These are phyloP conservation scores for Suillus decipiens DNA, from an alignment of 768 basidiomycete genomes.

Conservation along the genomic window DNA sequence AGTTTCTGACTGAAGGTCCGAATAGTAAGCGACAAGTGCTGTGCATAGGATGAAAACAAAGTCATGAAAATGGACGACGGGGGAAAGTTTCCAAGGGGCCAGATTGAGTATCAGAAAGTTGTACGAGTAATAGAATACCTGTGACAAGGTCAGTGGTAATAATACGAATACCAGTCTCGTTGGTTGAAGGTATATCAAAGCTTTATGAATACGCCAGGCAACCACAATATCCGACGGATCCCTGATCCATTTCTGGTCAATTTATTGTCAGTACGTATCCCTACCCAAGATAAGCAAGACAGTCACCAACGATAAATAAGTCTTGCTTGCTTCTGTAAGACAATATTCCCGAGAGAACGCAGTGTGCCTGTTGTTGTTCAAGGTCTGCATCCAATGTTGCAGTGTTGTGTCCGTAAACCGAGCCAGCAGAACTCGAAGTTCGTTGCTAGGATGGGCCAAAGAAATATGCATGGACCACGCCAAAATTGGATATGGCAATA, in stretches of 20 bases:
- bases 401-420: neutral
- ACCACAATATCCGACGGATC: neutral
- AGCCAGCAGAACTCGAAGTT: neutral
- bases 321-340: neutral
- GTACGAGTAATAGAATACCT: too few species aligned
- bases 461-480: neutral
- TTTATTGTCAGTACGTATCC: neutral
- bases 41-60: too few species aligned
- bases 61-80: too few species aligned
- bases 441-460: neutral
- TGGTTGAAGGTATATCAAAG: too few species aligned
- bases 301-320: conserved; percentile 19
- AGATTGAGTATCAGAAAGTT: too few species aligned
- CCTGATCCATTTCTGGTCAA: neutral
- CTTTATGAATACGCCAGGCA: neutral
- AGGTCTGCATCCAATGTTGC: neutral
- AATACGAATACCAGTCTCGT: too few species aligned
- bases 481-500: too few species aligned
- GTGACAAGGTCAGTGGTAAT: too few species aligned
- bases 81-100: too few species aligned
- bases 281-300: neutral
- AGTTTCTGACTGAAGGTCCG: too few species aligned
- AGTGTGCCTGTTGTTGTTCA: neutral
- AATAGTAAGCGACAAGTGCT: too few species aligned
- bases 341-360: too few species aligned